Base-by-base conservation (phyloP, 73 alveolate genomes). In the Tetrahymena elliotti region DNA sequence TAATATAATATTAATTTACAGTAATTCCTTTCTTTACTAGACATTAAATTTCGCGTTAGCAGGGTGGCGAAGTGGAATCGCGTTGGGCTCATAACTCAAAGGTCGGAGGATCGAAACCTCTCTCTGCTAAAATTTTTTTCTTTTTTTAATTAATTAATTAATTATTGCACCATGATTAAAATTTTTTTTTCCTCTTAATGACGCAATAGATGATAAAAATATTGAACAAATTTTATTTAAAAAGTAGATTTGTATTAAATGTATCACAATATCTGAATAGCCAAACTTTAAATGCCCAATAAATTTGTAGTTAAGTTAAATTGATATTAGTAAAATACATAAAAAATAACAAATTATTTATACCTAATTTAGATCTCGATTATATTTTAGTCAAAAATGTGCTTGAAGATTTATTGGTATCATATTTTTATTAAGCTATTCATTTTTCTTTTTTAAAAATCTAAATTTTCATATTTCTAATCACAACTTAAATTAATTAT, bases 91-190 rank as follows among this genome's bases (percentile, higher is more conserved):
- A 98, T 98, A 98, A 98, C 99, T 99, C 98, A 98, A 99, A 98
- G 99, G 99, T 97, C 99, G 99, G 99, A 98, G 99, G 99, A 98
- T 98, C 99, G 99, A 98, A 98, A 98, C 99, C 99, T 98, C 99
- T 98, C 99, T 98, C 96, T 94, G 96, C 96, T 94, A 94, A 38
- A 94, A 83, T 83, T 94, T 94, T 94, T 83, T 94, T 40, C 15
- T 40, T 18, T 68, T 68, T 68, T 68, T 27, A 68, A 68, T 68
- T 27, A 68, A 68, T 18, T 40, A 10, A 10, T 40, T 40, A 8
- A 11, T 27, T 16, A 27, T 24, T 4, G 4, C 22, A 68, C 20
- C 31, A 47, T 8, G 31, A 47, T 12, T 22, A 3, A 40, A 4
- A 10, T 18, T 2, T 18, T 47, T 47, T 13, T 47, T 18, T 10